Percentiles rank a stretch among this genome's conserved stretches.
Evolutionary conservation across 1,139 yeast genomes (phyloP).

Genomic region (Lipomyces yarrowii): DNA sequence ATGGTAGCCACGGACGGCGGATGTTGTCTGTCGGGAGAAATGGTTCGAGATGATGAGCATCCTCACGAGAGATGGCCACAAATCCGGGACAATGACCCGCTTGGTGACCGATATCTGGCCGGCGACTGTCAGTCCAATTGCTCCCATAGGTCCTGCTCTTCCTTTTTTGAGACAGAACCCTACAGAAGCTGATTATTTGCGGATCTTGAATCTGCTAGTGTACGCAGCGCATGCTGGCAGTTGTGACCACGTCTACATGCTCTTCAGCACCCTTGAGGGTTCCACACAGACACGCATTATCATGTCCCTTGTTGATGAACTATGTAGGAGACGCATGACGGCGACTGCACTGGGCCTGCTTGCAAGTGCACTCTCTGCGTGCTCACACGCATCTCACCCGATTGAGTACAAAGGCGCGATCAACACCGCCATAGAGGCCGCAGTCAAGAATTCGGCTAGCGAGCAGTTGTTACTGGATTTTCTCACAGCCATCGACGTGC

Average conservation of each 20-base stretch:
- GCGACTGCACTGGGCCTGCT: background rate
- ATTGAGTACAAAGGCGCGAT: background rate
- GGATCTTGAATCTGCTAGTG: background rate
- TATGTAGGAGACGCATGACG: background rate
- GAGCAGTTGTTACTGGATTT: background rate
- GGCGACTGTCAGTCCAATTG: background rate
- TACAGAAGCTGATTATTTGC: background rate
- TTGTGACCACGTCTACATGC: background rate
- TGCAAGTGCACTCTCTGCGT: background rate
- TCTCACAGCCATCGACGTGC: background rate
- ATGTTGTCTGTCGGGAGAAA: background rate
- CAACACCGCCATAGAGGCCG: background rate
- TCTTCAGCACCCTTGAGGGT: background rate
- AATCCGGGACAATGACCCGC: background rate
- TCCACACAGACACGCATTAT: background rate
- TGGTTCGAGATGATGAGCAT: background rate
- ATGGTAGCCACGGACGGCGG: background rate
- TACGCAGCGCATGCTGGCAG: background rate
- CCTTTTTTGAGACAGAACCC: background rate
- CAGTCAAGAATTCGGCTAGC: background rate
- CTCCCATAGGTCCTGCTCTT: background rate
- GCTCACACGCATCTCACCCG: background rate
- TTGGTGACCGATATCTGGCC: background rate
- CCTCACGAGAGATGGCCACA: background rate
- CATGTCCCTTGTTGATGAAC: background rate